Base-by-base conservation (phyloP, 164 flowering plant genomes). In the Vitis riparia region DNA sequence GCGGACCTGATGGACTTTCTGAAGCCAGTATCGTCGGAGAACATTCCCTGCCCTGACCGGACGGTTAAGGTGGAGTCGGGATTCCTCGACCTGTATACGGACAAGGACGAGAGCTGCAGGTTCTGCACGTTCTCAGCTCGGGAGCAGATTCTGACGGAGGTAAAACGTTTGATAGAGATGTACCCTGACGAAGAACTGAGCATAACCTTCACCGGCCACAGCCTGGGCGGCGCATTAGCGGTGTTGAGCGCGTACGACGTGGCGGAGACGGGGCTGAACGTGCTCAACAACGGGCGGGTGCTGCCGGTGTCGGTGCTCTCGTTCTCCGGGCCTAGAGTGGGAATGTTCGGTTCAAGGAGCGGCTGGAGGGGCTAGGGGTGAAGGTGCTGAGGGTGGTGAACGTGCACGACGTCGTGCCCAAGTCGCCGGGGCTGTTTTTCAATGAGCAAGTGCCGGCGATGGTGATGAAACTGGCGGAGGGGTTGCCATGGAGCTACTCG, bases 341-440 rank as follows among this genome's bases (percentile, higher is more conserved):
- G 64, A 93, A 93, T 30, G 32, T 49, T 17, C 67, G 87, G 78
- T 93, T 91, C 71, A 87, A 83, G 78, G 82, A 85, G 57, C 47
- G 92, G 71, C 10, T 86, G 0, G 91, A 91, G 66, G 29, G 12
- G 63, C 53, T 89, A 9, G 93, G 97, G 10, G 81, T 87, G 27
- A 91, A 86, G 77, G 94, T 93, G 63, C 57, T 93, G 73, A 79
- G 97, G 65, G 93, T 91, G 74, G 81, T 87, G 51, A 93, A 93
- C 55, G 85, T 81, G 16, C 90, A 87, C 51, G 97, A 92, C 51
- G 51, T 77, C 11, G 93, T 91, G n/a, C 93, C 94, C 0, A 84
- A 79, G 63, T 74, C 89, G 29, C 85, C 97, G 0, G 97, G 97
- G 8, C 32, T 90, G 9, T 50, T 92, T 0, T 44, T 86, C 10